A percentile compares a stretch with the other conserved stretches of the same genome.
Conservation (phyloP, 805 yeast genomes). For the Hanseniaspora thailandica region DNA sequence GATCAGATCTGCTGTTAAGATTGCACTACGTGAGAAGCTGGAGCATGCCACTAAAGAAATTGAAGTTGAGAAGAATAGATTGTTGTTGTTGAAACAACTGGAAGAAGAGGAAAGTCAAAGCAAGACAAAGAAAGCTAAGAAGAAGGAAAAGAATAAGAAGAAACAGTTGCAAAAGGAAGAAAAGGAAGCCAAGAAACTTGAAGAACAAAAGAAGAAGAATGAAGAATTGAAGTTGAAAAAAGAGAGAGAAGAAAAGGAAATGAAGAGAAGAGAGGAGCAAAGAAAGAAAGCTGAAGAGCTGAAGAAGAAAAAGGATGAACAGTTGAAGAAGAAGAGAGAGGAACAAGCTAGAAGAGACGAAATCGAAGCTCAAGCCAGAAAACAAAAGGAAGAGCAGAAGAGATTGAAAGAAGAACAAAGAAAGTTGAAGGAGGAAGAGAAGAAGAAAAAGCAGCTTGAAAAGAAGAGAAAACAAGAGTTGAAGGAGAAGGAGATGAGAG, state of each 20-base stretch:
- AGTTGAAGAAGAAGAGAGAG: slow-evolving; percentile 33
- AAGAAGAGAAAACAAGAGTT: slow-evolving; percentile 31
- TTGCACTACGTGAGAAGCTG: slow-evolving; percentile 61
- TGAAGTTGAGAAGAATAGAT: slow-evolving; percentile 62
- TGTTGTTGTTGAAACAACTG: slow-evolving; percentile 51
- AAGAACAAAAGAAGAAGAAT: slow-evolving; percentile 36
- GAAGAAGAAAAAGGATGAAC: slow-evolving; percentile 31
- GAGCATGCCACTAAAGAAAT: slow-evolving; percentile 67
- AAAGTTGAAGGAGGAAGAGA: slow-evolving; percentile 25
- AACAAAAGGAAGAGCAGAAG: slow-evolving; percentile 30
- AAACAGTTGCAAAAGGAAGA: slow-evolving; percentile 48
- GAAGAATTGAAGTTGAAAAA: slow-evolving; percentile 36
- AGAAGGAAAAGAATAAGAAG: slow-evolving; percentile 61
- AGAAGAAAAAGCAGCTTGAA: slow-evolving; percentile 32
- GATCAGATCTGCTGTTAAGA: slow-evolving; percentile 68
- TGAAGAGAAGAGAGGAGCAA: slow-evolving; percentile 32
- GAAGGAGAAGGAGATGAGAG: slow-evolving; percentile 28
- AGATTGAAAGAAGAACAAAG: slow-evolving; percentile 24
- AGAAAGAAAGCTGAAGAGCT: slow-evolving; percentile 31
- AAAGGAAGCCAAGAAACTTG: slow-evolving; percentile 33
- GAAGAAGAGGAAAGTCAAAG: slow-evolving; percentile 58
- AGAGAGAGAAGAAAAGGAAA: slow-evolving; percentile 61
- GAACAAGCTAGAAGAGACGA: slow-evolving; percentile 31
- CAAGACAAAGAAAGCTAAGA: slow-evolving; percentile 51
- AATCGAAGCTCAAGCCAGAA: slow-evolving; percentile 29